Evolutionary conservation across 2,329 filamentous ascomycete genomes (phyloP), one percentile per base, ranked within the genome.

Genomic region (Colletotrichum abscissum): DNA sequence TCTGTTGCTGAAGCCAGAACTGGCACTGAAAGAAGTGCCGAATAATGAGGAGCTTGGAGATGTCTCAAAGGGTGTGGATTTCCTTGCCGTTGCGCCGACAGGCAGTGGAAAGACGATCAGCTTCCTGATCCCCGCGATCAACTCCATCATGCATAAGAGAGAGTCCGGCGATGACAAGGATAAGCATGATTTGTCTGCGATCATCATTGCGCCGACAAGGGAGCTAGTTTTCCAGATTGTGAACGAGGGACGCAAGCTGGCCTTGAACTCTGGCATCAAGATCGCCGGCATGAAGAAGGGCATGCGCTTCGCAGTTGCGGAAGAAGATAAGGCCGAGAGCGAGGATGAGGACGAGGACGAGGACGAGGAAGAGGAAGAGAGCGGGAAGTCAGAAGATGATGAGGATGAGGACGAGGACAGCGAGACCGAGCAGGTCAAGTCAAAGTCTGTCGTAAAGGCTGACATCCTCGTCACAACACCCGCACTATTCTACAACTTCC

Each of bases 51-150:
- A 82, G 24, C 71, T 85, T 24, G 77, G 67, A 3, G 67, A 78
- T 16, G 75, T 80, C 33, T 75, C 76, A 7, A 75, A 77, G 63
- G 82, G 81, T 14, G 86, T 96, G 5, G 92, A 99, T 84, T 90
- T 99, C 52, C 83, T 99, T 75, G 94, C 94, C 0, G 92, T 98
- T 56, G 97, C 97, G 3, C 97, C 97, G 1, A 99, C 97, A 0
- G 97, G 97, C 28, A 98, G 96, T 81, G 97, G 97, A 57, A 99
- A 99, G 86, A 99, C 97, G 0, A 86, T 99, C 75, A 95, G 95
- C 22, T 99, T 98, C 79, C 83, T 98, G 78, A 93, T 99, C 55
- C 95, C 96, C 0, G 88, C 95, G 3, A 91, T 99, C 77, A 93
- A 97, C 79, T 89, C 90, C 58, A 91, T 97, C 55, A 86, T 94